Base-by-base conservation (phyloP, 163 green algal species). In the Scenedesmus sp. region DNA sequence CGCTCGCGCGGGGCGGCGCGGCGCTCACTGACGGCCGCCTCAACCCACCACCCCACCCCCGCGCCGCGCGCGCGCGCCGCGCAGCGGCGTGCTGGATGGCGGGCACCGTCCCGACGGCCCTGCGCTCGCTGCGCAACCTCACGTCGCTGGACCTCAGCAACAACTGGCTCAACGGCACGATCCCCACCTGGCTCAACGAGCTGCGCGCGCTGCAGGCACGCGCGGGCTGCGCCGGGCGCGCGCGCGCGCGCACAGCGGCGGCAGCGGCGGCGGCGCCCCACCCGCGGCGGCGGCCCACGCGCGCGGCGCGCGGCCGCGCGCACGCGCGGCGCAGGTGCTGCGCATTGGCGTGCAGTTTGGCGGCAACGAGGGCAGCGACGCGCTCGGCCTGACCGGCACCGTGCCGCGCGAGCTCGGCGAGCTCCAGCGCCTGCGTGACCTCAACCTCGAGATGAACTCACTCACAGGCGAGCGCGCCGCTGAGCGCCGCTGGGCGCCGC, bases 31-130 rank as follows among this genome's bases (percentile, higher is more conserved):
- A n/a, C n/a, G n/a, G n/a, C n/a, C n/a, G n/a, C n/a, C n/a, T n/a
- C n/a, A n/a, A n/a, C n/a, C n/a, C n/a, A n/a, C n/a, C n/a, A n/a
- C n/a, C n/a, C n/a, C n/a, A n/a, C n/a, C n/a, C n/a, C n/a, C n/a
- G n/a, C n/a, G n/a, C n/a, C n/a, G n/a, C n/a, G n/a, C n/a, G n/a
- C n/a, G n/a, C n/a, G n/a, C n/a, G 28, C 28, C 63, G n/a, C 51
- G 73, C 62, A 81, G 73, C 31, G 31, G 74, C 74, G 42, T 56
- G 28, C 5, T 81, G 73, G 73, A 29, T 81, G 4, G 34, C 31
- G 15, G 73, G 73, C 33, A 56, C 60, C 0, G 45, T 81, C 1
- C 73, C 73, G 20, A 5, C 22, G 2, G 33, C 24, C 29, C 26
- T 81, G 24, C 17, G n/a, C 2, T 10, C 47, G 5, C 18, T 81